Evolutionary conservation across 129 eudicot genomes (phyloP).

Genomic region (Dittrichia graveolens): DNA sequence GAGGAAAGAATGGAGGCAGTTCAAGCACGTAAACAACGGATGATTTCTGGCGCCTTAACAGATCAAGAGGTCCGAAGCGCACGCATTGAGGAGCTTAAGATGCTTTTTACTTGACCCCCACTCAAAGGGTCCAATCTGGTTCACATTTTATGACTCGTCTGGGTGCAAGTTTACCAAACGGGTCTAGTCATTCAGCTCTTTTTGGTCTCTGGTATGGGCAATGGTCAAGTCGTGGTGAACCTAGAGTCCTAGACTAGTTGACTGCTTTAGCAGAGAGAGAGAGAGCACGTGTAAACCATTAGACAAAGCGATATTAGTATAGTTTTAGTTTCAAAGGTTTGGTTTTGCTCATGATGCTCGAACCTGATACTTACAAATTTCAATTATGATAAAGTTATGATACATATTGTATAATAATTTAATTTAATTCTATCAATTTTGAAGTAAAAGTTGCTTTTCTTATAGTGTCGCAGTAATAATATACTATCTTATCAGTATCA

Average conservation of each 20-base stretch:
- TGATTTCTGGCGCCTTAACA: constrained; percentile 96
- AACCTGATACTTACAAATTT: background rate
- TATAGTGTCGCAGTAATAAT: too few species aligned
- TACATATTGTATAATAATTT: background rate
- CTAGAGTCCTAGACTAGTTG: background rate
- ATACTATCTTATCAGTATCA: too few species aligned
- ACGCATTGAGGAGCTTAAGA: constrained; percentile 87
- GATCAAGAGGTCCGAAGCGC: constrained; percentile 96
- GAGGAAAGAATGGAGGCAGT: constrained; percentile 99
- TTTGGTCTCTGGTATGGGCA: background rate
- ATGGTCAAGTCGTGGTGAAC: constrained; percentile 10
- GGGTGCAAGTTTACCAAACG: background rate
- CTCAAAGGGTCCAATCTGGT: constrained; percentile 6
- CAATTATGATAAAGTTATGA: background rate
- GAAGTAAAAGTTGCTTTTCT: constrained; percentile 4
- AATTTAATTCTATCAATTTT: constrained; percentile 1
- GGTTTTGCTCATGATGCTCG: background rate
- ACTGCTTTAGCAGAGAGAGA: background rate
- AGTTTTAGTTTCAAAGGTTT: background rate
- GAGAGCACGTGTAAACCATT: background rate
- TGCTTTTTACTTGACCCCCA: constrained; percentile 75
- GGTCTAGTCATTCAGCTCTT: constrained; percentile 9
- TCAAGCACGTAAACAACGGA: constrained; percentile 91
- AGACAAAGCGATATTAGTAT: constrained; percentile 6
- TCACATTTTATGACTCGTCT: background rate